phyloP scores from a whole-genome alignment of 2,329 filamentous ascomycete genomes.

The Pyrenochaeta sp. region DNA sequence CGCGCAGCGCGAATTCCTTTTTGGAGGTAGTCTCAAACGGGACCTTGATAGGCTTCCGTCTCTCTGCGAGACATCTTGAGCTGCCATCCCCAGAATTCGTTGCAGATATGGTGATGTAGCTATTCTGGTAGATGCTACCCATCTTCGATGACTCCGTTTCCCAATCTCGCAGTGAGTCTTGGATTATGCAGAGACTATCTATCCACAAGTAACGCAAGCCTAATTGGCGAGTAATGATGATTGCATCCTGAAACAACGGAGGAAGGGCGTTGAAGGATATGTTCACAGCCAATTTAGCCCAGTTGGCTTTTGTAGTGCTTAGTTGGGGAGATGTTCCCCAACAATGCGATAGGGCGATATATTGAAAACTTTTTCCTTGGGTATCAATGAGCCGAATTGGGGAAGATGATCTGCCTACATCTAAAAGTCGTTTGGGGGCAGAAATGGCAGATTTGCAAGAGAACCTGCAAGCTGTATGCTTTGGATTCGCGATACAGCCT shows the following conservation, averaged over 20 bases:
- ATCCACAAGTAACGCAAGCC: slow-evolving; percentile 47
- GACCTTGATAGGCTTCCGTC: slow-evolving; percentile 35
- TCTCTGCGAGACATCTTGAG: slow-evolving; percentile 29
- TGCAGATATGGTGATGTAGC: slow-evolving; percentile 42
- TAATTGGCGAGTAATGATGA: slow-evolving; percentile 42
- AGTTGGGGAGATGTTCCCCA: slow-evolving; percentile 36
- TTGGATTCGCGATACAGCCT: slow-evolving; percentile 40
- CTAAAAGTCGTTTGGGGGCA: slow-evolving; percentile 38
- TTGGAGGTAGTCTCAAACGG: slow-evolving; percentile 33
- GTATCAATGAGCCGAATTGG: slow-evolving; percentile 44
- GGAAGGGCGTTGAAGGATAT: slow-evolving; percentile 38
- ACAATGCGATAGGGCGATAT: slow-evolving; percentile 41
- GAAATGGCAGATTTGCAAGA: slow-evolving; percentile 23
- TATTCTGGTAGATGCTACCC: slow-evolving; percentile 44
- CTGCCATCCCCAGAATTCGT: slow-evolving; percentile 31
- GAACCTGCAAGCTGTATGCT: slow-evolving; percentile 35
- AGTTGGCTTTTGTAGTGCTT: slow-evolving; percentile 37
- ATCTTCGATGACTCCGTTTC: slow-evolving; percentile 44
- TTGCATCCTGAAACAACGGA: slow-evolving; percentile 25
- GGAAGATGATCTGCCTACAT: slow-evolving; percentile 37
- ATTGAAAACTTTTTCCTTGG: slow-evolving; percentile 36
- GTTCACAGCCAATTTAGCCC: slow-evolving; percentile 31
- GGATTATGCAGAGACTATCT: slow-evolving; percentile 45
- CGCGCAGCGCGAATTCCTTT: slow-evolving; percentile 33
- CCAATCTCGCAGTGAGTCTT: slow-evolving; percentile 44